Base-by-base conservation (phyloP, 257 asterid species). In the Mentha longifolia region DNA sequence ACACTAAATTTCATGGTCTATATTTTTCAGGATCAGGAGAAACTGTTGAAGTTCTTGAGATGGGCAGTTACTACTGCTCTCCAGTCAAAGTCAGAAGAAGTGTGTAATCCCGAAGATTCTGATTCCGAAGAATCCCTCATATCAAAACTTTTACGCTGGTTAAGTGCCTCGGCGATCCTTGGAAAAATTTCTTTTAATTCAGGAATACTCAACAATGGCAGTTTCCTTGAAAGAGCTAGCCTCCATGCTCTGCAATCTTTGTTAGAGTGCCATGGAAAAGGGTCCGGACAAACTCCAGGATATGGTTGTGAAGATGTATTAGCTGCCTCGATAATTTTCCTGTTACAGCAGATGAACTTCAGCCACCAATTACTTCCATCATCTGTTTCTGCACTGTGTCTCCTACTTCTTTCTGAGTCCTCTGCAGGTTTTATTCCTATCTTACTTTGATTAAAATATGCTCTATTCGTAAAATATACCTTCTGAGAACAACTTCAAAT, bases 141-240 rank as follows among this genome's bases (percentile, higher is more conserved):
- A 64, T 72, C 89, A 61, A 91, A 91, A 82, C 97, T 93, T 71
- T 75, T 93, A 73, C 85, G 96, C 74, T 93, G 98, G 97, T 76
- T 93, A 77, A 73, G 87, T 71, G 98, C 97, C 74, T 85, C 96
- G 6, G 92, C 80, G 55, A 85, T 93, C 77, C 88, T 84, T 43
- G 90, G 94, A 62, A 83, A 79, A 77, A 66, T 80, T 63, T 87
- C 88, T 31, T 4, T 50, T 72, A 84, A 80, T 35, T 77, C 79
- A 39, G 80, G 74, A 68, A 52, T 68, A 58, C 71, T 31, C 50
- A 75, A 85, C 11, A 9, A 74, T 37, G 60, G 54, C 37, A 60
- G 64, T 74, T 50, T 77, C 63, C 58, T 58, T 19, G 91, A 80
- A 68, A 76, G 75, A 72, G 45, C 76, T 46, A 80, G 76, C 74